These are phyloP conservation scores for Fomitopsis betulina DNA, from an alignment of 1,284 basidiomycete species.

Conservation along the genomic window DNA sequence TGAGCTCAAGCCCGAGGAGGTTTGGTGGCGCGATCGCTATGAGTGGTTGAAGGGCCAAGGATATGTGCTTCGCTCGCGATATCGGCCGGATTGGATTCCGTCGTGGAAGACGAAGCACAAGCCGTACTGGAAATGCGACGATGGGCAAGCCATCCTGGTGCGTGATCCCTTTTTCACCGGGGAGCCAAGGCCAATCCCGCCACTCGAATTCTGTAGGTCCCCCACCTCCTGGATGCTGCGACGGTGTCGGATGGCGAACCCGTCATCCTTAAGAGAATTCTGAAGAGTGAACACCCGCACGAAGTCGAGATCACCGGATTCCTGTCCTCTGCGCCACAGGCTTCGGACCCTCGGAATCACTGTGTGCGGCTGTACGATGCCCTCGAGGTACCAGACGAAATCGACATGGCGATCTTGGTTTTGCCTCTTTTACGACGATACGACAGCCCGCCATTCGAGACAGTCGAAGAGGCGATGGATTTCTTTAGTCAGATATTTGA, in stretches of 20 bases:
- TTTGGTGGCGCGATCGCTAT: constrained; percentile 8
- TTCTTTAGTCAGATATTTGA: constrained; percentile 24
- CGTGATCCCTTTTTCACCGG: background rate
- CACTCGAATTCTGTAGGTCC: background rate
- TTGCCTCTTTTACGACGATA: constrained; percentile 22
- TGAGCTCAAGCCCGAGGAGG: background rate
- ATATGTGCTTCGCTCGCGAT: constrained; percentile 13
- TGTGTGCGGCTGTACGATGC: constrained; percentile 23
- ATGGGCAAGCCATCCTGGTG: constrained; percentile 4
- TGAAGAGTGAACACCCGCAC: constrained; percentile 5
- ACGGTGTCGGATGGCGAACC: constrained; percentile 14
- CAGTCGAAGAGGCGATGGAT: constrained; percentile 23
- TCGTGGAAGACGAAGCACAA: constrained; percentile 20
- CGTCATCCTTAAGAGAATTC: constrained; percentile 18
- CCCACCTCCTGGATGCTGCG: constrained; percentile 19
- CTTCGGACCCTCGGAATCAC: constrained; percentile 21
- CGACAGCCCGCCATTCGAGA: constrained; percentile 17
- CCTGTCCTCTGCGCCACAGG: constrained; percentile 12
- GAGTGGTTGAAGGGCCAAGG: constrained; percentile 11
- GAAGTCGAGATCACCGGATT: constrained; percentile 17
- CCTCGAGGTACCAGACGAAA: constrained; percentile 15
- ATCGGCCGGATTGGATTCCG: constrained; percentile 14
- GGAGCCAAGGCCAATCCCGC: background rate
- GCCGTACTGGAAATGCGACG: constrained; percentile 12
- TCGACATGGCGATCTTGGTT: constrained; percentile 18